Evolutionary conservation across 108 stramenopile species (phyloP).

Genomic region (Aurantiochytrium sp.): DNA sequence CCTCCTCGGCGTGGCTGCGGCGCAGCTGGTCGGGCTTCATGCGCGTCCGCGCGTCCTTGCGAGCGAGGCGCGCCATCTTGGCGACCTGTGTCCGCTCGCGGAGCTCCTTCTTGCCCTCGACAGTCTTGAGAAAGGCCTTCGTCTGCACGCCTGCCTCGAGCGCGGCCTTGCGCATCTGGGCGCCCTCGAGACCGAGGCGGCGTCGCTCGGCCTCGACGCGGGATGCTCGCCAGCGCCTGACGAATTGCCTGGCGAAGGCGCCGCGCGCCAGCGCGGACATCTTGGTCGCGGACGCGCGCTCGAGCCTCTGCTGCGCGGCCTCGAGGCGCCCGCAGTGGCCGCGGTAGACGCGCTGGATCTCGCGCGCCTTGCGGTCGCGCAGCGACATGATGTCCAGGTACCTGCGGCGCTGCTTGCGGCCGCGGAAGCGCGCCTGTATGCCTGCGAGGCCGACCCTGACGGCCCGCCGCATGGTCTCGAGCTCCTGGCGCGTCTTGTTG

Average conservation of each 20-base stretch:
- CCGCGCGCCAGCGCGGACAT: neutral
- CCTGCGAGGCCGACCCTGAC: neutral
- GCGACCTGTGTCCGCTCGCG: neutral
- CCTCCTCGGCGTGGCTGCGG: neutral
- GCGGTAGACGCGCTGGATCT: neutral
- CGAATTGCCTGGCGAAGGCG: neutral
- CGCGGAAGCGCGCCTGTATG: slow-evolving; percentile 4
- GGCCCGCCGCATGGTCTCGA: neutral
- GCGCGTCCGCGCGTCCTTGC: neutral
- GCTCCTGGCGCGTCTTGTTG: neutral
- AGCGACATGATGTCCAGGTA: neutral
- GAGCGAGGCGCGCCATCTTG: neutral
- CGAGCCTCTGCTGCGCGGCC: neutral
- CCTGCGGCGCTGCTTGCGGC: neutral
- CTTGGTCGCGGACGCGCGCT: neutral
- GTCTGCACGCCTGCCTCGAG: neutral
- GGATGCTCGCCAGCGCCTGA: neutral
- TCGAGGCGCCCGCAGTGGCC: neutral
- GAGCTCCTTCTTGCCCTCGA: neutral
- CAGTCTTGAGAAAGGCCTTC: neutral
- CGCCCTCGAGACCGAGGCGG: neutral
- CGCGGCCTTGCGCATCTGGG: neutral
- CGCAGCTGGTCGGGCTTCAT: neutral
- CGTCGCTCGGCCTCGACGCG: neutral
- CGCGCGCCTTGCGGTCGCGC: neutral